phyloP scores from a whole-genome alignment of 116 monocot genomes.

The Posidonia oceanica region DNA sequence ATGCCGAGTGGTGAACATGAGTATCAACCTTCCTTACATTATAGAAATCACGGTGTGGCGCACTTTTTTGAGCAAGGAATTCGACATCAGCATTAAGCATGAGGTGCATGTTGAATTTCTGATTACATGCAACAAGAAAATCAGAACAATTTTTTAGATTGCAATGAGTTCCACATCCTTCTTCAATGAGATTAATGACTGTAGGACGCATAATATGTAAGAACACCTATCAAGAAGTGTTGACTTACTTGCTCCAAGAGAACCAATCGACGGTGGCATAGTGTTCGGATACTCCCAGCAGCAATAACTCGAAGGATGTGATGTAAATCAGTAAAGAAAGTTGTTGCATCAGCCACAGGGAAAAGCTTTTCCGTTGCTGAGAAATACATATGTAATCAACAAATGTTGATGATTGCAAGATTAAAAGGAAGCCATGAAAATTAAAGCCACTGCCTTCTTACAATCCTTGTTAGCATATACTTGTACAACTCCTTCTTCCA shows the following conservation, averaged over 20 bases:
- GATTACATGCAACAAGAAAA: conserved; percentile 6
- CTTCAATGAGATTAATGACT: background rate
- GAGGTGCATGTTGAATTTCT: conserved; percentile 98
- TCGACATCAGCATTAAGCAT: conserved; percentile 98
- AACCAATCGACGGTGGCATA: conserved; percentile 81
- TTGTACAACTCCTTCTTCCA: conserved; percentile 97
- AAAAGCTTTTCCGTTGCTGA: conserved; percentile 64
- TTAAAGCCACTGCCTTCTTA: conserved; percentile 17
- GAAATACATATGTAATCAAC: background rate
- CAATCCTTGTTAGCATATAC: conserved; percentile 65
- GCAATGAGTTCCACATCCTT: background rate
- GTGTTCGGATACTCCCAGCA: conserved; percentile 80
- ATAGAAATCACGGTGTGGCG: conserved; percentile 98
- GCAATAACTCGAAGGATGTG: conserved; percentile 78
- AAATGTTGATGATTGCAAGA: background rate
- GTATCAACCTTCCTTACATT: conserved; percentile 99
- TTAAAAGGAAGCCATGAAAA: background rate
- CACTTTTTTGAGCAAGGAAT: conserved; percentile 99
- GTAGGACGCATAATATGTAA: background rate
- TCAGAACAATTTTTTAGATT: background rate
- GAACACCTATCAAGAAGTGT: background rate
- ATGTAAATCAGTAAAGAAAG: conserved; percentile 98
- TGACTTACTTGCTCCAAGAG: conserved; percentile 86
- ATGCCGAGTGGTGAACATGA: conserved; percentile 98
- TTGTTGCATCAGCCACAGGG: conserved; percentile 88